Evolutionary conservation across 192 early-diverging fungal species (phyloP).

Genomic region (Powellomyces hirtus): DNA sequence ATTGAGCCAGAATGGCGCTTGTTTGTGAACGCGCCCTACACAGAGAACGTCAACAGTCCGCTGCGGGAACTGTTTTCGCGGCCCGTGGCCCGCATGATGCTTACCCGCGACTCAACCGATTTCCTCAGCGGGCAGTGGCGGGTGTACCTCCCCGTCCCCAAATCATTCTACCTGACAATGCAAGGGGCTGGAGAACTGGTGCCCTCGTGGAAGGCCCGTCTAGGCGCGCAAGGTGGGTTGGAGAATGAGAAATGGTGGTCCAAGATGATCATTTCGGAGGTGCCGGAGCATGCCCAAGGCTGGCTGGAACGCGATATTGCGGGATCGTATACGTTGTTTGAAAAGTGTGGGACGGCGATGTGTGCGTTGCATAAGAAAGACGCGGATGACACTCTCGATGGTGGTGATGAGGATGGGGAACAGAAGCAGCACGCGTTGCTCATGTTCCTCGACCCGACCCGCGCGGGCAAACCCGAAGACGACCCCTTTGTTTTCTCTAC

Average conservation of each 20-base stretch:
- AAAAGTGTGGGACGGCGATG: conserved; percentile 48
- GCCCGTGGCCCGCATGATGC: conserved; percentile 37
- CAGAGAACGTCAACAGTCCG: conserved; percentile 9
- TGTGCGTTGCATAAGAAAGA: conserved; percentile 34
- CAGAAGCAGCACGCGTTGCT: conserved; percentile 18
- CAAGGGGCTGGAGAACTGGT: conserved; percentile 35
- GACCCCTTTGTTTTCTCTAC: conserved; percentile 45
- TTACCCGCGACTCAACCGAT: background rate
- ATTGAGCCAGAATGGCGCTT: conserved; percentile 31
- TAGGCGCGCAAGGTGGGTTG: conserved; percentile 34
- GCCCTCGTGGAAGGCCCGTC: conserved; percentile 39
- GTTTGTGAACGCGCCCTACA: conserved; percentile 18
- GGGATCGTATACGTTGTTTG: conserved; percentile 31
- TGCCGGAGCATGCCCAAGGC: conserved; percentile 12
- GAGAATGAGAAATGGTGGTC: conserved; percentile 37
- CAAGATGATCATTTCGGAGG: conserved; percentile 11
- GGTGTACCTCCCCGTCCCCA: conserved; percentile 28
- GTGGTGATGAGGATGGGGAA: background rate
- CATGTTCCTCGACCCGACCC: conserved; percentile 43
- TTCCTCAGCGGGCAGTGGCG: conserved; percentile 34
- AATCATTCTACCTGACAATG: conserved; percentile 30
- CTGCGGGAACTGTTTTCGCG: conserved; percentile 27
- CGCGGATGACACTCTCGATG: background rate
- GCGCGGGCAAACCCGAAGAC: conserved; percentile 15
- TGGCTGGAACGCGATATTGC: conserved; percentile 29